Conservation (phyloP, 768 basidiomycete genomes). For the Suillus subluteus region DNA sequence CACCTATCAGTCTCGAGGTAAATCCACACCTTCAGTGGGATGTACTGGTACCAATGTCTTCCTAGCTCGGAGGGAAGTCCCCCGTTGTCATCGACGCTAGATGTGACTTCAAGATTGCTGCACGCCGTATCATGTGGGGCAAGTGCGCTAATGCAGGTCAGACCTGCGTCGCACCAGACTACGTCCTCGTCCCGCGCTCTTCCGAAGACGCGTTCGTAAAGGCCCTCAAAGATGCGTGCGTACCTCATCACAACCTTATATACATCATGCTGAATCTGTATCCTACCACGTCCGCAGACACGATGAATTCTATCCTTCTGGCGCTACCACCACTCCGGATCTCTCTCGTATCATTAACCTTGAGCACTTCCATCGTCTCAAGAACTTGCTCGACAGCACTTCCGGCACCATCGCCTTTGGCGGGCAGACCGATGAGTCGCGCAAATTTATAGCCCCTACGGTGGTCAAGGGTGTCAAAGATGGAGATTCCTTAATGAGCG, state of each 20-base stretch:
- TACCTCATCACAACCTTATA: constrained; percentile 3
- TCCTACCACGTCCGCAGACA: constrained; percentile 17
- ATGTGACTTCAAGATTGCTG: constrained; percentile 66
- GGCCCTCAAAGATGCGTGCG: constrained; percentile 48
- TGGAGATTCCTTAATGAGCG: constrained; percentile 76
- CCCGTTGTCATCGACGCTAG: constrained; percentile 75
- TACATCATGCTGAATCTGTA: background rate
- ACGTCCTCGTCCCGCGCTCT: constrained; percentile 47
- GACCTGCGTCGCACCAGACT: constrained; percentile 70
- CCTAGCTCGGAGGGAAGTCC: constrained; percentile 70
- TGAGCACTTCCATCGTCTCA: constrained; percentile 61
- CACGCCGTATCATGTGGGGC: constrained; percentile 82
- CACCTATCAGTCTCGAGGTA: constrained; percentile 66
- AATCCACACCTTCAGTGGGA: constrained; percentile 11
- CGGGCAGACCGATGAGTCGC: constrained; percentile 60
- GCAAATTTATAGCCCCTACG: constrained; percentile 71
- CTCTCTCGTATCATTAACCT: constrained; percentile 56
- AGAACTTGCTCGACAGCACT: constrained; percentile 63
- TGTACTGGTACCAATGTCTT: background rate
- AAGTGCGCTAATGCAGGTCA: constrained; percentile 78
- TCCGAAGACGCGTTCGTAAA: constrained; percentile 43
- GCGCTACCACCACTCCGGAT: constrained; percentile 46
- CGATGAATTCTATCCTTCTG: constrained; percentile 44
- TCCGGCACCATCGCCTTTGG: constrained; percentile 69
- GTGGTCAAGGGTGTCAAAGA: constrained; percentile 62